phyloP scores from a whole-genome alignment of 1,139 yeast genomes.

The Yamadazyma blattariae region DNA sequence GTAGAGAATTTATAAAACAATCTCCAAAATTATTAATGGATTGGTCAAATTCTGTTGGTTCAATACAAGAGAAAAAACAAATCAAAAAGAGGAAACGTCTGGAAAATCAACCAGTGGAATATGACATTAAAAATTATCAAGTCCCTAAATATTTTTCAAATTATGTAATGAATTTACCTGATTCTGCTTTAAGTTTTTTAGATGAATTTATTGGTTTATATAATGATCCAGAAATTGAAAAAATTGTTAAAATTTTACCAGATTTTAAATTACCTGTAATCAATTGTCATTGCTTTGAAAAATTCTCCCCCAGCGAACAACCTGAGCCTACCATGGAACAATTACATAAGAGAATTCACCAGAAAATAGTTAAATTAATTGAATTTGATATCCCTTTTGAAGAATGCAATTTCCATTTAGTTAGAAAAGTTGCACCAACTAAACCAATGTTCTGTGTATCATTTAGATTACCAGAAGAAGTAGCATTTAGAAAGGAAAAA shows the following conservation, averaged over 20 bases:
- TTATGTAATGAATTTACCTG: constrained; percentile 96
- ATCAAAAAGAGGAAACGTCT: constrained; percentile 33
- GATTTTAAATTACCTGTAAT: constrained; percentile 68
- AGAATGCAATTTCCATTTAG: constrained; percentile 66
- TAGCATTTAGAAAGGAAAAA: constrained; percentile 51
- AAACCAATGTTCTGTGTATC: constrained; percentile 94
- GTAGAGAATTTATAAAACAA: constrained; percentile 69
- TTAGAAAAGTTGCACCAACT: constrained; percentile 93
- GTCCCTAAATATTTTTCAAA: constrained; percentile 67
- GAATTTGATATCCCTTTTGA: constrained; percentile 46
- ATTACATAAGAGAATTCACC: constrained; percentile 59
- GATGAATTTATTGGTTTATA: constrained; percentile 75
- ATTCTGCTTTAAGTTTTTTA: constrained; percentile 82
- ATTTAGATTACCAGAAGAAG: constrained; percentile 71
- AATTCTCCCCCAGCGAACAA: constrained; percentile 61
- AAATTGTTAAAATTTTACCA: constrained; percentile 27
- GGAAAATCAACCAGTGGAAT: constrained; percentile 24
- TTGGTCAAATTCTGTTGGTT: constrained; percentile 25
- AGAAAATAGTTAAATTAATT: constrained; percentile 54
- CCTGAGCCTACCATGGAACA: constrained; percentile 69
- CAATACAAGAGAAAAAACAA: constrained; percentile 25
- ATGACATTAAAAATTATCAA: constrained; percentile 24
- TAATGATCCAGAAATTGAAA: constrained; percentile 32
- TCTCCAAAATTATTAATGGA: constrained; percentile 53
- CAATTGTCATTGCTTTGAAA: constrained; percentile 92